Base-by-base conservation (phyloP, 163 green algal genomes). In the Chlamydomonas reinhardtii region DNA sequence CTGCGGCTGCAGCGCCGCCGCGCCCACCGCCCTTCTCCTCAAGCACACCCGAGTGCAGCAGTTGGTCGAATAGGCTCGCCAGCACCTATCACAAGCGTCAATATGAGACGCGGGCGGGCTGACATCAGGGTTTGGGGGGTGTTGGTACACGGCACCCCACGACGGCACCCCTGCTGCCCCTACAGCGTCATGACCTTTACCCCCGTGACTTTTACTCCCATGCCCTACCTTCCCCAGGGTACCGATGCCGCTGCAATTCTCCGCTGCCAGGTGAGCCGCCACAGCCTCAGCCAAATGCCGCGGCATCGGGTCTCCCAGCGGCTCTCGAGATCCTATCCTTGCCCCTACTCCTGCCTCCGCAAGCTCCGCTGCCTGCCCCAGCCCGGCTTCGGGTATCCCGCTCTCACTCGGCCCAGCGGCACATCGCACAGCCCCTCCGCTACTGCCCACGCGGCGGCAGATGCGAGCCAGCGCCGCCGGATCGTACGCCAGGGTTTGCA, bases 401-500 rank as follows among this genome's bases (percentile, higher is more conserved):
- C 8, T 48, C 39, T 48, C 39, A 48, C 8, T 48, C 8, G 5
- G 39, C 39, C 39, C 39, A 48, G 39, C 39, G 5, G 8, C 39
- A 48, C 5, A 48, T 14, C 5, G 39, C 39, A 48, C 39, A 48
- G 39, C 39, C 6, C 9, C 66, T 6, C 5, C 31, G 35, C 27
- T 61, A n/a, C 71, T 39, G 25, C 3, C 25, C 14, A 4, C 6
- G 62, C 48, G 70, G 37, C 61, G 64, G 72, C 87, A 90, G 56
- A 93, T 82, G 37, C 73, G 35, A 4, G 59, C 11, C n/a, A 93
- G 48, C 4, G 76, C 70, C 5, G 52, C n/a, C 2, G 90, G 88
- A 12, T 84, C 52, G 32, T 88, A 83, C 12, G 87, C 31, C 34
- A 92, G 52, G 6, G 78, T 76, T 66, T 93, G 88, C 25, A 93